Base-by-base conservation (phyloP, 768 basidiomycete species). In the Xanthoconium stramineum region DNA sequence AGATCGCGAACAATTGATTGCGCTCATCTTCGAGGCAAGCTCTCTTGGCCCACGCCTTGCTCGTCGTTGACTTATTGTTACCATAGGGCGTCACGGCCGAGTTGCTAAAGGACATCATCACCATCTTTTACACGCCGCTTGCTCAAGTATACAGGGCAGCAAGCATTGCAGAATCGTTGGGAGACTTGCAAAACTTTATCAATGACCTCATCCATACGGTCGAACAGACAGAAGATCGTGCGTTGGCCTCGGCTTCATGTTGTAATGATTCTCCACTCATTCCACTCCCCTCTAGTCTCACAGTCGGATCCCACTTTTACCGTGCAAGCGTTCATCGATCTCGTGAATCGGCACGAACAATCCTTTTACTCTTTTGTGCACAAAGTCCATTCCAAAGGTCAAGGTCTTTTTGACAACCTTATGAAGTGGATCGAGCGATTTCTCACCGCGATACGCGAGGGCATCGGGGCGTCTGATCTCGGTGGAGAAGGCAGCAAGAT, bases 351-450 rank as follows among this genome's bases (percentile, higher is more conserved):
- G 14, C 97, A 99, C 71, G 94, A 98, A 64, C 92, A 95, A 66
- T 75, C 93, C 0, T 98, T 98, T 76, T 99, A 99, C 77, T 79
- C 80, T 55, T 99, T 99, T 68, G 95, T 99, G 29, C 94, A 99
- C 82, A 97, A 96, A 63, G 97, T 99, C 2, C 97, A 99, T 67
- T 88, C 93, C 44, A 98, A 98, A 69, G 97, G 97, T 36, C 89
- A 94, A 66, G 89, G 87, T 20, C 80, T 99, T 13, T 99, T 99
- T 70, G 89, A 94, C 65, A 84, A 81, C 65, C 84, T 99, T 55
- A 98, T 98, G 94, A 82, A 79, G 38, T 99, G 97, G 97, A 89
- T 97, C 70, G 95, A 98, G 72, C 83, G 91, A 36, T 98, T 98
- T 76, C 79, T 98, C 56, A 89, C 89, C 28, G 82, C 90, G 52